Base-by-base conservation (phyloP, 75 land plant genomes). In the Larix kaempferi region DNA sequence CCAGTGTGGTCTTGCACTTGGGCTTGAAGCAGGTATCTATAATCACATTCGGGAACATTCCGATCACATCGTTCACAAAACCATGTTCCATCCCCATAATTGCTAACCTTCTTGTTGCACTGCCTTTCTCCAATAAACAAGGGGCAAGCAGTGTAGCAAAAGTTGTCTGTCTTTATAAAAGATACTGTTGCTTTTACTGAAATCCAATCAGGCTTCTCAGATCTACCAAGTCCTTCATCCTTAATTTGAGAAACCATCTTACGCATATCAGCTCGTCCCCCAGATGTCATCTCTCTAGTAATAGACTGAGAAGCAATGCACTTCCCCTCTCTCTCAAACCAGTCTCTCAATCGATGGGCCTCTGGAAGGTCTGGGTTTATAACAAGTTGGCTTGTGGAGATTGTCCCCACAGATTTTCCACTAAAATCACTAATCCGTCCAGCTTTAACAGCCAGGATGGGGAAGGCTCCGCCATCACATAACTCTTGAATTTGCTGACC, bases 131-230 rank as follows among this genome's bases (percentile, higher is more conserved):
- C 98, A 52, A 87, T 73, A 58, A 77, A 86, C 80, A 94, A 80
- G n/a, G 99, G 99, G 71, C 99, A 97, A 41, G 98, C 99, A 49
- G 98, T 91, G 79, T 97, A 97, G 81, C 92, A 97, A 67, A 97
- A 97, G 60, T 76, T 93, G 74, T 95, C 99, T 19, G 92, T 83
- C 77, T 97, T 97, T 11, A 97, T 89, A 75, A 85, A 97, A 29
- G 89, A 62, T 33, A 97, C 58, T 12, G 95, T 89, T 57, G 89
- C 98, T 84, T 86, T 88, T 59, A 91, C 81, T n/a, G 94, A 83
- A 22, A 95, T 81, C 94, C 95, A 97, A 57, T 97, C 99, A 52
- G 99, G 95, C 77, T 95, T 97, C 22, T 87, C 91, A 6, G 89
- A 82, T 77, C 91, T 89, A 22, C 99, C 99, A 71, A 97, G 94